These are phyloP conservation scores for Phytopythium chamaehyphon DNA, from an alignment of 352 stramenopile species.

Conservation along the genomic window DNA sequence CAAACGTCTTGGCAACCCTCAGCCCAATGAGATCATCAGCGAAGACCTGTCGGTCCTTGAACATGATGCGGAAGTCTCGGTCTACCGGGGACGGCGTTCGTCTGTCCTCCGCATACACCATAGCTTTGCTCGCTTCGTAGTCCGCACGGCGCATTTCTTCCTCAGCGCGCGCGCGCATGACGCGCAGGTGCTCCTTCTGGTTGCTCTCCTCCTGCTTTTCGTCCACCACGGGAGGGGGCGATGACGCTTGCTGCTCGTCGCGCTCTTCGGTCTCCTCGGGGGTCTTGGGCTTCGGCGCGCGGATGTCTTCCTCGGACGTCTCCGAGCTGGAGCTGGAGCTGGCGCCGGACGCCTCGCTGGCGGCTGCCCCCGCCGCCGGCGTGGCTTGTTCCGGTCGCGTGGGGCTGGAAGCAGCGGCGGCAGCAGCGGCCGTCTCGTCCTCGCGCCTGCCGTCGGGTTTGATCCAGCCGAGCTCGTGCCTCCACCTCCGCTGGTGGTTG, in stretches of 20 bases:
- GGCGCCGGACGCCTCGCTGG: background rate
- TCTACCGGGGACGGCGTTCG: constrained; percentile 29
- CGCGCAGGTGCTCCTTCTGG: background rate
- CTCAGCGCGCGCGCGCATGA: background rate
- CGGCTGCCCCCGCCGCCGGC: too few relatives aligned
- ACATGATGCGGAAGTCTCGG: constrained; percentile 56
- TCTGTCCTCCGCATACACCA: background rate
- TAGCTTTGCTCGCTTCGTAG: constrained; percentile 9
- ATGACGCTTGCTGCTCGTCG: constrained; percentile 1
- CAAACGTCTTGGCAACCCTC: constrained; percentile 83
- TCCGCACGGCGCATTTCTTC: background rate
- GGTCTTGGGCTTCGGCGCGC: constrained; percentile 4
- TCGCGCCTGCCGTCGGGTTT: background rate
- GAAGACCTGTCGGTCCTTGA: constrained; percentile 70
- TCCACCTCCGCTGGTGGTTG: constrained; percentile 18
- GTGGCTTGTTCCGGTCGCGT: background rate
- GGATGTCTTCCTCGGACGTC: constrained; percentile 27
- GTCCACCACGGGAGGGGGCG: background rate
- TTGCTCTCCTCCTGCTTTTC: background rate
- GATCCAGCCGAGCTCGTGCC: constrained; percentile 16
- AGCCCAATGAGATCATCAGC: constrained; percentile 74
- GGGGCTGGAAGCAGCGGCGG: constrained; percentile 4
- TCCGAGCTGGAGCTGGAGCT: constrained; percentile 18
- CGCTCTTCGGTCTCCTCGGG: constrained; percentile 1
- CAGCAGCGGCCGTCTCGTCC: background rate